Evolutionary conservation across 2,329 filamentous ascomycete genomes (phyloP).

Genomic region (Trichoderma hamatum): DNA sequence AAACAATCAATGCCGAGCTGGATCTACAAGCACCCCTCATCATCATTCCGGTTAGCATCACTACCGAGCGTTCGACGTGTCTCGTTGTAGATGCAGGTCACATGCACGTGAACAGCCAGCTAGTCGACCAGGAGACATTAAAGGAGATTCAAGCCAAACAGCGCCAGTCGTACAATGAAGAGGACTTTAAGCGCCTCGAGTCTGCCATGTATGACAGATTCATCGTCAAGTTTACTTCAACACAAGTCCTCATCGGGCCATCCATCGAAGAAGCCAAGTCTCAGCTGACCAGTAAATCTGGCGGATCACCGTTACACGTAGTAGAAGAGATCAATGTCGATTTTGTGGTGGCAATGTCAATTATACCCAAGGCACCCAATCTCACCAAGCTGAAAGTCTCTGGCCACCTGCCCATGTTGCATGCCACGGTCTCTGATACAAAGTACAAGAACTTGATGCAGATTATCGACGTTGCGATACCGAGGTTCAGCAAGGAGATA

Average conservation of each 20-base stretch:
- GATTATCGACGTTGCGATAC: slow-evolving; percentile 91
- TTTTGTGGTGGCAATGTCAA: slow-evolving; percentile 94
- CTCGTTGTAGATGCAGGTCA: slow-evolving; percentile 96
- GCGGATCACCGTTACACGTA: slow-evolving; percentile 77
- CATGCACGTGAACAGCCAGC: slow-evolving; percentile 88
- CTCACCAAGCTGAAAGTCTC: slow-evolving; percentile 90
- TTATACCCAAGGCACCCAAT: slow-evolving; percentile 93
- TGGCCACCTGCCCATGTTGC: slow-evolving; percentile 87
- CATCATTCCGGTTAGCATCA: slow-evolving; percentile 93
- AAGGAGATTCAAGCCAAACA: slow-evolving; percentile 91
- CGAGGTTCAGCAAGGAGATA: slow-evolving; percentile 64
- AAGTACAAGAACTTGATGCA: slow-evolving; percentile 99
- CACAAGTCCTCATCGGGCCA: slow-evolving; percentile 91
- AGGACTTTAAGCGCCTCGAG: slow-evolving; percentile 86
- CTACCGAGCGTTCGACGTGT: slow-evolving; percentile 76
- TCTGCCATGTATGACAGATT: slow-evolving; percentile 98
- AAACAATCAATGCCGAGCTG: slow-evolving; percentile 93
- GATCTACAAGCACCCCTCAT: slow-evolving; percentile 95
- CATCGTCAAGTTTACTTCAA: slow-evolving; percentile 87
- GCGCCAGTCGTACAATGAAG: slow-evolving; percentile 80
- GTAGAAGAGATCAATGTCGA: slow-evolving; percentile 98
- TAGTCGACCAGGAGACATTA: slow-evolving; percentile 89
- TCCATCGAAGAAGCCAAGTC: slow-evolving; percentile 88
- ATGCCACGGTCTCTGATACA: slow-evolving; percentile 87
- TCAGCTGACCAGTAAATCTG: slow-evolving; percentile 70